Evolutionary conservation across 2,329 filamentous ascomycete species (phyloP).

Genomic region (Ceratocystis cacaofunesta): DNA sequence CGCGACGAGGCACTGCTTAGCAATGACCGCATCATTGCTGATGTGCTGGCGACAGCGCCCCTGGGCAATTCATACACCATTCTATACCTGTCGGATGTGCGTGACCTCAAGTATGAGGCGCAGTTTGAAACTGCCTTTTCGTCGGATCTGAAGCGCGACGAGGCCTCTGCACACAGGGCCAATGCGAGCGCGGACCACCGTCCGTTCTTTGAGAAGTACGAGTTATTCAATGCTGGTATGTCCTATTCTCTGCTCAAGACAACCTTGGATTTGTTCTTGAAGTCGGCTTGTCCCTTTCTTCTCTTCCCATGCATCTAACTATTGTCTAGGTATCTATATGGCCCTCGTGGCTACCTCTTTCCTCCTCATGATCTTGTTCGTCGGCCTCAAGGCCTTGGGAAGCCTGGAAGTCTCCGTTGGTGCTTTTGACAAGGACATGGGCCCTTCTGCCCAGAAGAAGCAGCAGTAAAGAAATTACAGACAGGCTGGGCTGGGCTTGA

Average conservation of each 20-base stretch:
- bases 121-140: constrained; percentile 17
- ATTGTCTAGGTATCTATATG: constrained; percentile 69
- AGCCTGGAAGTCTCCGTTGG: constrained; percentile 84
- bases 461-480: constrained; percentile 18
- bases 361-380: constrained; percentile 61
- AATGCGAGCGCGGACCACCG: constrained; percentile 31
- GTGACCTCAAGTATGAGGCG: constrained; percentile 21
- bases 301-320: neutral
- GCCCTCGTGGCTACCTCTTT: constrained; percentile 55
- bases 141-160: constrained; percentile 54
- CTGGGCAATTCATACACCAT: constrained; percentile 49
- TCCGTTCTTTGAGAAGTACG: constrained; percentile 77
- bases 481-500: neutral
- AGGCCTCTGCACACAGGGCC: constrained; percentile 24
- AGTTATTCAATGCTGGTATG: constrained; percentile 80
- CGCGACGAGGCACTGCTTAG: constrained; percentile 6
- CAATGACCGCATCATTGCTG: constrained; percentile 35
- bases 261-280: too few relatives aligned
- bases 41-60: constrained; percentile 30
- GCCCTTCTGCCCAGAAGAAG: constrained; percentile 78
- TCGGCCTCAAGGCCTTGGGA: constrained; percentile 59
- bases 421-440: constrained; percentile 93
- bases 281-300: neutral
- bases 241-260: constrained; percentile 16
- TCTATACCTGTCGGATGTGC: constrained; percentile 50